Base-by-base conservation (phyloP, 2,329 filamentous ascomycete genomes). In the Xylaria sp. region DNA sequence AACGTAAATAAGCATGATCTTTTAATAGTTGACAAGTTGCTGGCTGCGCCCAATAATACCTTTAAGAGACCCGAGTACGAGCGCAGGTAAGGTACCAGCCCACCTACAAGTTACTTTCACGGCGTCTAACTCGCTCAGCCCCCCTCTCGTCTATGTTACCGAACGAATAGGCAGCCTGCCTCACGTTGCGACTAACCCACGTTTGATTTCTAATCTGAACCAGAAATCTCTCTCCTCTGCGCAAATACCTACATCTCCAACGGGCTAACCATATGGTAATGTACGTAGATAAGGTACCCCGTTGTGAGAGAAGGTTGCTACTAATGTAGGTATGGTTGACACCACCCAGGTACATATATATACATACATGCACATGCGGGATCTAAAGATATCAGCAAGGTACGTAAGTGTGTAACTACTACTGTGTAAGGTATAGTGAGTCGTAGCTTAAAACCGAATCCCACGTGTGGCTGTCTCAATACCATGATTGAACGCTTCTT, bases 61-160 rank as follows among this genome's bases (percentile, higher is more conserved):
- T n/a, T n/a, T n/a, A n/a, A 25, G 8, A 32, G 23, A 43, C 20
- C 55, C 55, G 55, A 58, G 55, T 58, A 58, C 55, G 55, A 58
- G 55, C 36, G 10, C 39, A 13, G 43, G 25, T 53, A 41, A 9
- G 4, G 13, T 39, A 55, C 20, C 30, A 39, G 48, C 48, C 30
- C 20, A 46, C 43, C 18, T 20, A 52, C 48, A 32, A 9, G 28
- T 32, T 32, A 52, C n/a, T 52, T 46, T 43, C 34, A 20, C 62
- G 67, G 73, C 72, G 68, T 72, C 71, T 72, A 74, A 66, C 52
- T 67, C 57, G 70, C 68, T 69, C 69, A 68, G 72, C 70, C 71
- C 72, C 71, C 70, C 63, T 66, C 50, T 64, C 60, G 55, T 45
- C 62, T 48, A 59, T 57, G 66, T 45, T 70, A 57, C 65, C 68